Percentiles rank a stretch among this genome's conserved stretches.
Conservation (phyloP, 768 basidiomycete species). For the Chiua virens region DNA sequence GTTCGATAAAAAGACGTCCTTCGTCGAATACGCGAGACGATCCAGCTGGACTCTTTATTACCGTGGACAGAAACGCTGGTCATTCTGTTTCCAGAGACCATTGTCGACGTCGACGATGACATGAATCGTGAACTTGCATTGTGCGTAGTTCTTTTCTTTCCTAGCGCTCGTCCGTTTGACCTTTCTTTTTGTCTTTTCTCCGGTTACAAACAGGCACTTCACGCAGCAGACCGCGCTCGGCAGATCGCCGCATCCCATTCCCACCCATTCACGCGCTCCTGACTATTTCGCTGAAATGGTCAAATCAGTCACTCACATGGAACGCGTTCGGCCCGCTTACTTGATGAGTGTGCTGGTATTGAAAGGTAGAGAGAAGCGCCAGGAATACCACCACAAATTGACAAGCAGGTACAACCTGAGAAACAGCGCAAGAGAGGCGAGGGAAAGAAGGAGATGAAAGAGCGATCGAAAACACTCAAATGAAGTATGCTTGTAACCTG, state of each 20-base stretch:
- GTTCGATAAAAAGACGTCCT: conserved; percentile 59
- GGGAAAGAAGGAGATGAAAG: conserved; percentile 90
- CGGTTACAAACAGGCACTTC: conserved; percentile 95
- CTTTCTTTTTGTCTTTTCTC: neutral
- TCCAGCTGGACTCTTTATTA: conserved; percentile 69
- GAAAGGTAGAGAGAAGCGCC: conserved; percentile 86
- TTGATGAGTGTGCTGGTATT: conserved; percentile 86
- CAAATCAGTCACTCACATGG: conserved; percentile 97
- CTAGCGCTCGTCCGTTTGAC: neutral
- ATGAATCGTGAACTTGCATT: conserved; percentile 94
- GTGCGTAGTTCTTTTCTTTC: conserved; percentile 44
- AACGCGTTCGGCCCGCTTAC: conserved; percentile 84
- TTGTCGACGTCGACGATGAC: conserved; percentile 84
- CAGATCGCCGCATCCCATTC: conserved; percentile 74
- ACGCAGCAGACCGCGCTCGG: conserved; percentile 75
- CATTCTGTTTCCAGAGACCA: conserved; percentile 68
- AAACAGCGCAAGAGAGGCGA: conserved; percentile 87
- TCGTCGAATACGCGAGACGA: conserved; percentile 75
- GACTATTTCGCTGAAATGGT: conserved; percentile 99
- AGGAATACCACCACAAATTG: conserved; percentile 95
- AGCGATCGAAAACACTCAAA: conserved; percentile 83
- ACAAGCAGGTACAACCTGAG: conserved; percentile 96
- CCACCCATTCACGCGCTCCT: conserved; percentile 85
- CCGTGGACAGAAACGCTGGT: conserved; percentile 85
- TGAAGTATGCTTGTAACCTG: conserved; percentile 55